Percentiles rank a stretch among this genome's conserved stretches.
Evolutionary conservation across 495 filamentous ascomycete genomes (phyloP).

Genomic region (Penicillium daleae): DNA sequence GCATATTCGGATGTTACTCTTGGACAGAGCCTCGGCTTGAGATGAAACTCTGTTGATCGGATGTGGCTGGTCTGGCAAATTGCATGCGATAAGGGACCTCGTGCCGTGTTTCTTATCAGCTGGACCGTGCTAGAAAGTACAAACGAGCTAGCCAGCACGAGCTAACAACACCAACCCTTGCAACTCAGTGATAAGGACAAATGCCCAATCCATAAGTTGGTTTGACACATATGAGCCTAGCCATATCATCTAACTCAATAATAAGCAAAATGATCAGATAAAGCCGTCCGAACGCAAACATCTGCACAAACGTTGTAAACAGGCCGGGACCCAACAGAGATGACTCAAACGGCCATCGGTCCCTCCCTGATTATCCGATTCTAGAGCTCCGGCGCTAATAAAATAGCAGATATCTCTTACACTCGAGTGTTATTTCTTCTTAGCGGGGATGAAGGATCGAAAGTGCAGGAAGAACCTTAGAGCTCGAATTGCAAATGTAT

Average conservation of each 20-base stretch:
- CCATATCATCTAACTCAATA: neutral
- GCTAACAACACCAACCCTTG: neutral
- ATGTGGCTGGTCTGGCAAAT: neutral
- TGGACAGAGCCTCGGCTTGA: neutral
- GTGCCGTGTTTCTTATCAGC: neutral
- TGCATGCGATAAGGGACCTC: neutral
- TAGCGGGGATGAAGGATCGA: no score
- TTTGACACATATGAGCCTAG: neutral
- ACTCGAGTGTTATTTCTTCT: no score
- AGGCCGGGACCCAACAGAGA: no score
- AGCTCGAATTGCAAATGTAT: no score
- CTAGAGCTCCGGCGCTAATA: no score
- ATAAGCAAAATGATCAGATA: neutral
- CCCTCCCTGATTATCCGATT: no score
- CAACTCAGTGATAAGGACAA: constrained; percentile 1
- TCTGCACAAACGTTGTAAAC: neutral
- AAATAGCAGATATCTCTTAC: no score
- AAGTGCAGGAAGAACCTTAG: no score
- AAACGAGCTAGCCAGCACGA: neutral
- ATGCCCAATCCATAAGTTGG: neutral
- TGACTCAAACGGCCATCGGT: neutral
- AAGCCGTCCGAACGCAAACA: neutral
- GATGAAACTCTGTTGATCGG: neutral
- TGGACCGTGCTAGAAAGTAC: neutral
- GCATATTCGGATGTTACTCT: neutral